These are phyloP conservation scores for Sarocladium oryzae DNA, from an alignment of 2,329 filamentous ascomycete species.

Conservation along the genomic window DNA sequence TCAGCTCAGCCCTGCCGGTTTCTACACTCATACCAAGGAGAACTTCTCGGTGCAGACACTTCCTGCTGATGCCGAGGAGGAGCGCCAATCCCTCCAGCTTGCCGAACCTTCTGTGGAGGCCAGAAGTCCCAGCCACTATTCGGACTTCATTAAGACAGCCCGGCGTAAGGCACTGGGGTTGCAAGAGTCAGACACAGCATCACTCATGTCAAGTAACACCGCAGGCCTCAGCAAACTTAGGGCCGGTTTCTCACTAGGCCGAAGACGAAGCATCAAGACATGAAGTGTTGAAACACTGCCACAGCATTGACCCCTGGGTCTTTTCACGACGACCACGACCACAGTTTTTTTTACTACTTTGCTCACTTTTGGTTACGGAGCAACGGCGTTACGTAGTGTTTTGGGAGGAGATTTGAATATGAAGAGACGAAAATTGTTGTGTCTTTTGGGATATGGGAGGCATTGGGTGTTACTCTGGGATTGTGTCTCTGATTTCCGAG, in stretches of 20 bases:
- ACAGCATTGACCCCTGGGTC: not conserved
- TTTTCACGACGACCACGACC: conserved; percentile 3
- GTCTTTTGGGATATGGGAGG: conserved; percentile 1
- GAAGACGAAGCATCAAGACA: conserved; percentile 34
- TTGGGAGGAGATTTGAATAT: not conserved
- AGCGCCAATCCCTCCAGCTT: conserved; percentile 9
- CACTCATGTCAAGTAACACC: conserved; percentile 15
- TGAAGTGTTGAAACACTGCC: conserved; percentile 13
- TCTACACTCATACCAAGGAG: conserved; percentile 28
- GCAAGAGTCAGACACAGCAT: conserved; percentile 15
- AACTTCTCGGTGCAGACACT: conserved; percentile 20
- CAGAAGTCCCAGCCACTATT: conserved; percentile 33
- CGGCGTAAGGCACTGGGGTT: conserved; percentile 30
- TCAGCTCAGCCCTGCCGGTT: conserved; percentile 32
- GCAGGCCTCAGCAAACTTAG: conserved; percentile 12
- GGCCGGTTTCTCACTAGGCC: conserved; percentile 27
- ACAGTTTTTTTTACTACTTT: not conserved
- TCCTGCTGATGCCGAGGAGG: conserved; percentile 25
- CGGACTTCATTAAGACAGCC: conserved; percentile 38
- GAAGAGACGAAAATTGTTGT: not conserved
- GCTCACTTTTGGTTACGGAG: not conserved
- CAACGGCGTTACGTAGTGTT: conserved; percentile 12
- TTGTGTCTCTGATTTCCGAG: conserved; percentile 1
- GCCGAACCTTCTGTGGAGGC: not conserved
- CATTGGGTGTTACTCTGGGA: not conserved